Evolutionary conservation across 306 rosid genomes (phyloP), one percentile per base, ranked within the genome.

Genomic region (Rubus idaeus): DNA sequence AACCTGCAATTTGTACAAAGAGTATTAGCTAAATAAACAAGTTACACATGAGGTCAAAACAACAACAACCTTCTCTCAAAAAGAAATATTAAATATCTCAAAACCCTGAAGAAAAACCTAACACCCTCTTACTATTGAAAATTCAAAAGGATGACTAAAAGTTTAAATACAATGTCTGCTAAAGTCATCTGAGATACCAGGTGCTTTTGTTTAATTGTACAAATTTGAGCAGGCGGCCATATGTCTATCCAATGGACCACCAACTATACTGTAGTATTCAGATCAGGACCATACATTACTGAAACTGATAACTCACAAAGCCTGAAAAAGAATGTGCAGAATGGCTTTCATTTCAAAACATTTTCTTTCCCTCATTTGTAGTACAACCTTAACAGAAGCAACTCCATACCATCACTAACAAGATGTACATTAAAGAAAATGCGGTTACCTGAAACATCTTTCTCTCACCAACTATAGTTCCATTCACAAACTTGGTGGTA

Each of bases 401-500:
- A 10, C 40, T 10, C 35, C 35, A 30, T 30, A 30, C 35, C 35
- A 30, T 30, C 35, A 30, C 35, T 30, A 30, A 30, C 35, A 30
- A 23, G 40, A 23, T 26, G 17, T 26, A 23, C 63, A 30, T 1
- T 30, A 60, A 60, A 80, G 70, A 50, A 37, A 21, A 51, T 75
- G 40, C 47, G 45, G 73, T 77, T 52, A 95, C 99, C 99, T 95
- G 99, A 85, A 92, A 90, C 77, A 95, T 90, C 80, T 92, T 85
- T 72, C 97, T 89, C 53, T 83, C 81, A 58, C 99, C 99, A 63
- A 95, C 89, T 21, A 95, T 78, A 73, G 99, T 71, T 41, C 97
- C 99, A 80, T 95, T 95, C 68, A 95, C 92, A 79, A 95, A 95
- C 71, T 88, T 92, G 56, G 99, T 92, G 80, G 92, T 95, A 81